Percentiles rank a stretch among this genome's conserved stretches.
Evolutionary conservation across 2,329 filamentous ascomycete species (phyloP).

Genomic region (Exophiala spinifera): DNA sequence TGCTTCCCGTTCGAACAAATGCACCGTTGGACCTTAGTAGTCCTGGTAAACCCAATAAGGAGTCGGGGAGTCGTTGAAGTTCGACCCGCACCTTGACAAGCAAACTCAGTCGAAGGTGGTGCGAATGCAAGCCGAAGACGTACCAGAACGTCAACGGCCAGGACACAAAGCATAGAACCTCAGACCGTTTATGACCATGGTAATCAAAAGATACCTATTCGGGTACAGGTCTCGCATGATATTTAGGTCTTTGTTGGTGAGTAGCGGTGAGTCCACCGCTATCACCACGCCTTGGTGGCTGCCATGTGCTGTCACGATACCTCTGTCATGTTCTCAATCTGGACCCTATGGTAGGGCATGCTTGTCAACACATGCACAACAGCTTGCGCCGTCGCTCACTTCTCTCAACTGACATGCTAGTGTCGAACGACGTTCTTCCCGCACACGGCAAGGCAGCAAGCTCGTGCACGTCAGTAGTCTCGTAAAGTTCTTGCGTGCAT

Average conservation of each 20-base stretch:
- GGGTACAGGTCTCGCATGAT: conserved; percentile 3
- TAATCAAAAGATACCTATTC: conserved; percentile 1
- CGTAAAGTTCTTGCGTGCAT: conserved; percentile 4
- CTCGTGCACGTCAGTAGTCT: not conserved
- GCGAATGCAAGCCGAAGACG: not conserved
- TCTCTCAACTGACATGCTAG: not conserved
- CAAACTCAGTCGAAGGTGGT: not conserved
- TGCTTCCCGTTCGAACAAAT: no score
- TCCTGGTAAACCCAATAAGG: no score
- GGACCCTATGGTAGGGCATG: not conserved
- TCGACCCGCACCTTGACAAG: no score
- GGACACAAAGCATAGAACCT: not conserved
- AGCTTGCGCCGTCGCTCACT: not conserved
- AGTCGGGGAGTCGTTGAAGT: no score
- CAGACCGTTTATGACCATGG: not conserved
- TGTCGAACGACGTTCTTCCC: not conserved
- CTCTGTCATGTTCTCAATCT: not conserved
- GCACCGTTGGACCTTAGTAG: no score
- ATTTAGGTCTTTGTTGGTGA: conserved; percentile 1
- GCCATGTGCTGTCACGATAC: conserved; percentile 12
- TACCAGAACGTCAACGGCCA: not conserved
- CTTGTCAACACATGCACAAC: not conserved
- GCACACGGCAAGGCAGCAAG: not conserved
- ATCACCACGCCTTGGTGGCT: conserved; percentile 8
- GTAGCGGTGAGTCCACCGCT: conserved; percentile 25